Evolutionary conservation across 176 grass and related monocot genomes (phyloP), one percentile per base, ranked within the genome.

Genomic region (Poa pratensis): DNA sequence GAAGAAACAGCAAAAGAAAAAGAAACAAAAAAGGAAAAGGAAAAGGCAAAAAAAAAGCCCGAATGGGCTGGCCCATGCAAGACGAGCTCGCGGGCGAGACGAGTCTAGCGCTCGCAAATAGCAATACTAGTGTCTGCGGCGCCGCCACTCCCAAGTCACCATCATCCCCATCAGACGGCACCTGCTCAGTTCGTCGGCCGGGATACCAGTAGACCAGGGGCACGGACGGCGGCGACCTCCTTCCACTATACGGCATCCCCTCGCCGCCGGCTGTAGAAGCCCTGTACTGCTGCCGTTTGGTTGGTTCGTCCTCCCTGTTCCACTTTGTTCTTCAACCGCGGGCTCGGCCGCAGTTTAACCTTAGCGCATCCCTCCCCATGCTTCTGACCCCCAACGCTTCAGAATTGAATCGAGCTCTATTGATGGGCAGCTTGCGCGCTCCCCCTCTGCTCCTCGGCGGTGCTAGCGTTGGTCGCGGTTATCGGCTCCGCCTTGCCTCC

Each of bases 391-490:
- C 23, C 46, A 32, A 53, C 26, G 26, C 46, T 19, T 34, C 73
- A 75, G 73, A 75, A 75, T 53, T 75, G 73, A 75, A 75, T 75
- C 73, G 73, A 49, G 73, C 73, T 75, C 48, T 75, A 27, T 75
- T 75, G 74, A 77, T 77, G 74, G 50, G 74, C 74, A 85, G 69
- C 82, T 80, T 89, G 69, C 77, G 59, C 26, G 77, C 82, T 76
- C 67, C 82, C n/a, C 87, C 81, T 22, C 40, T 35, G 8, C 69
- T 80, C 82, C 48, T 68, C 5, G 23, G 81, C 15, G 34, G 18
- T 8, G 20, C 58, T 9, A 84, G 57, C 58, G 24, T 75, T 24
- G 26, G 1, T 2, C 62, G 83, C 11, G 46, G 23, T 50, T 75
- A 61, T 11, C 45, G 87, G 20, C 19, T 20, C 22, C 61, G 24